Conservation (phyloP, 495 filamentous ascomycete species). For the Trichoderma orchidacearum region DNA sequence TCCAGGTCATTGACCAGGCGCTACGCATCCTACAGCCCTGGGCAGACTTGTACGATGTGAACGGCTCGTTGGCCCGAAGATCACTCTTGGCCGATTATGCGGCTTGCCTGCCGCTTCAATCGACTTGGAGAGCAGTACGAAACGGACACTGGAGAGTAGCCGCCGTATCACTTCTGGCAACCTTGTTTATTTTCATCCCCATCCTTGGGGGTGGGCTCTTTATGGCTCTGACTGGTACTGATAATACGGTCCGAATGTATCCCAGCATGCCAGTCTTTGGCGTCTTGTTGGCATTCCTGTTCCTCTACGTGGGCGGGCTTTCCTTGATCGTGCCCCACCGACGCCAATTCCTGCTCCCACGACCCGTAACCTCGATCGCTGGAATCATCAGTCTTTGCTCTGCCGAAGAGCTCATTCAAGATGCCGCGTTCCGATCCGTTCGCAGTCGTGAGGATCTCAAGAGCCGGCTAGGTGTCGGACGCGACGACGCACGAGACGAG, state of each 20-base stretch:
- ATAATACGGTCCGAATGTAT: conserved; percentile 43
- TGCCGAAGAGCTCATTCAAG: conserved; percentile 51
- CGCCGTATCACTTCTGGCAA: conserved; percentile 48
- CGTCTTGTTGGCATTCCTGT: conserved; percentile 52
- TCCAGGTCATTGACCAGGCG: conserved; percentile 63
- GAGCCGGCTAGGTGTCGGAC: background rate
- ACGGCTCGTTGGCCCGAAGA: conserved; percentile 50
- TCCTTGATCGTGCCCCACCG: conserved; percentile 38
- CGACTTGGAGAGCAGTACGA: conserved; percentile 44
- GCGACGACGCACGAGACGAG: background rate
- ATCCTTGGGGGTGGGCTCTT: conserved; percentile 69
- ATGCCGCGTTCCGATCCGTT: conserved; percentile 39
- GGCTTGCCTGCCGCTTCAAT: conserved; percentile 46
- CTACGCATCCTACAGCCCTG: conserved; percentile 67
- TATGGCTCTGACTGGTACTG: conserved; percentile 52
- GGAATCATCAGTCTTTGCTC: conserved; percentile 69
- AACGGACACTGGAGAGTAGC: conserved; percentile 62
- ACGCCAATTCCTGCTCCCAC: conserved; percentile 47
- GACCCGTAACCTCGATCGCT: conserved; percentile 53
- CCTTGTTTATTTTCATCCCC: conserved; percentile 53
- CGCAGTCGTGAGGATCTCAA: background rate
- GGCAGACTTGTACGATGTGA: conserved; percentile 41
- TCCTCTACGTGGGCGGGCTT: conserved; percentile 44
- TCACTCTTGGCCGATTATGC: conserved; percentile 65
- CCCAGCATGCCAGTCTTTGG: conserved; percentile 57